Percentiles rank a stretch among this genome's conserved stretches.
These are phyloP conservation scores for Dictyostelium intermedium DNA, from an alignment of 78 protist species.

Conservation along the genomic window DNA sequence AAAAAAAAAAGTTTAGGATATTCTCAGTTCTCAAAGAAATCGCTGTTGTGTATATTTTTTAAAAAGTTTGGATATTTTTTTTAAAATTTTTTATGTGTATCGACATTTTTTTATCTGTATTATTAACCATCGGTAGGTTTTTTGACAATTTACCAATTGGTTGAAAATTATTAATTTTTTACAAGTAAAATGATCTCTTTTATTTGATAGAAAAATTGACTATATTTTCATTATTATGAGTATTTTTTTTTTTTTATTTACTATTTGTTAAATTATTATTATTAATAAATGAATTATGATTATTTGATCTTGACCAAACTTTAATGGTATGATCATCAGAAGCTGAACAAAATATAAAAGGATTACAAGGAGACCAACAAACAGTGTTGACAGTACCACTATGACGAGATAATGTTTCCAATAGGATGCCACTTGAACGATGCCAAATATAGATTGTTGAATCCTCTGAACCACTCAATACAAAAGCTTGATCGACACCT, in stretches of 20 bases:
- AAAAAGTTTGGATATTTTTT: no score
- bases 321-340: conserved; percentile 78
- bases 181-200: no score
- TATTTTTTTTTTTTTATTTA: not conserved
- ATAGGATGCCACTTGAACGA: conserved; percentile 65
- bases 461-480: conserved; percentile 86
- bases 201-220: no score
- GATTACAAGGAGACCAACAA: conserved; percentile 57
- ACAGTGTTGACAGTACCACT: conserved; percentile 83
- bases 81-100: no score
- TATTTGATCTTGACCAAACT: conserved; percentile 68
- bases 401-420: conserved; percentile 85
- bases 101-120: no score
- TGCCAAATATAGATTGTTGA: conserved; percentile 85
- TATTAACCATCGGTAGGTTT: no score
- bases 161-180: no score
- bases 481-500: conserved; percentile 81
- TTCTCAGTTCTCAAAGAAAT: no score
- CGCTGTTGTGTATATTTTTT: no score
- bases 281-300: not conserved
- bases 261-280: not conserved
- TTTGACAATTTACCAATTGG: no score
- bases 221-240: no score
- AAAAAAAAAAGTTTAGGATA: no score
- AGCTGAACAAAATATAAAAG: conserved; percentile 63